A percentile compares a stretch with the other conserved stretches of the same genome.
These are phyloP conservation scores for Cercospora sp. DNA, from an alignment of 2,329 filamentous ascomycete genomes.

Conservation along the genomic window DNA sequence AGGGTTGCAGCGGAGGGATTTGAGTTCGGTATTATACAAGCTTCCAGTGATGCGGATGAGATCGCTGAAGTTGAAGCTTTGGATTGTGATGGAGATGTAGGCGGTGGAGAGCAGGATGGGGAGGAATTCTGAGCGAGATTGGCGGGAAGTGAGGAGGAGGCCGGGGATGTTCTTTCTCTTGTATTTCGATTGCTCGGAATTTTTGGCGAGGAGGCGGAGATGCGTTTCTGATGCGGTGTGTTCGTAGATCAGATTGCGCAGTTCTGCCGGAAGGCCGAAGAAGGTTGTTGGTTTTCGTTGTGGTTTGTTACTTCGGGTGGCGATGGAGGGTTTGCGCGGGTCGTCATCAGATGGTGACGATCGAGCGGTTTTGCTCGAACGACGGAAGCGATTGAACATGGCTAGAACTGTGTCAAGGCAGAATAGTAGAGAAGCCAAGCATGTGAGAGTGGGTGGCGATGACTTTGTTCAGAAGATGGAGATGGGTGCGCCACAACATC, in stretches of 20 bases:
- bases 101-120: slow-evolving; percentile 33
- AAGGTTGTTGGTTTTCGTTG: slow-evolving; percentile 25
- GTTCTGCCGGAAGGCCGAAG: slow-evolving; percentile 36
- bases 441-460: background rate
- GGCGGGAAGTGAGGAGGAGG: slow-evolving; percentile 31
- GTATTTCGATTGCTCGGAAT: background rate
- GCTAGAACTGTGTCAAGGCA: background rate
- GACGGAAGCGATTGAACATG: slow-evolving; percentile 5
- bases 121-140: slow-evolving; percentile 31
- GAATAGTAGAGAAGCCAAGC: background rate
- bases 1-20: slow-evolving; percentile 31
- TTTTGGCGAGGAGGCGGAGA: slow-evolving; percentile 13
- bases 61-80: slow-evolving; percentile 34
- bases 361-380: slow-evolving; percentile 1
- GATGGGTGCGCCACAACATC: background rate
- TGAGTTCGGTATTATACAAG: slow-evolving; percentile 35
- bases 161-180: slow-evolving; percentile 20
- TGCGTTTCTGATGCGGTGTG: slow-evolving; percentile 21
- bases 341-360: background rate
- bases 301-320: slow-evolving; percentile 1
- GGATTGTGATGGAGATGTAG: slow-evolving; percentile 22
- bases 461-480: background rate
- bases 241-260: slow-evolving; percentile 36
- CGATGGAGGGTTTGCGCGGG: slow-evolving; percentile 6
- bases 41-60: slow-evolving; percentile 27